phyloP scores from a whole-genome alignment of 2,329 filamentous ascomycete genomes.

The Pyrenochaeta sp. region DNA sequence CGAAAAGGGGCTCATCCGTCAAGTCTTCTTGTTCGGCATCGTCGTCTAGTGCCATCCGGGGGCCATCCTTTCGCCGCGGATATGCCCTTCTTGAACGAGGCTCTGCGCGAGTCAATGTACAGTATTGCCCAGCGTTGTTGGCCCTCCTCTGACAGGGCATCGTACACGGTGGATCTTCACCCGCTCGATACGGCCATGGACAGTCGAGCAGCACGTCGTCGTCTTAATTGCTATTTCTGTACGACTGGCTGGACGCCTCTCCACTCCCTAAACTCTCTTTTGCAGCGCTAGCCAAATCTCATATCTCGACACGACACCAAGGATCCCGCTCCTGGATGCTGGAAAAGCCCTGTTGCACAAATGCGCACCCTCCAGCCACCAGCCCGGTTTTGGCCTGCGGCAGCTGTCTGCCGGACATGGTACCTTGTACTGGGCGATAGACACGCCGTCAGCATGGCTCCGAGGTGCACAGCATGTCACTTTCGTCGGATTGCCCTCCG shows the following conservation, averaged over 20 bases:
- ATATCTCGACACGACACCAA: slow-evolving; percentile 27
- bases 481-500: slow-evolving; percentile 36
- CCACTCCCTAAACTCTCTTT: slow-evolving; percentile 30
- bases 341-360: slow-evolving; percentile 36
- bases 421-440: slow-evolving; percentile 33
- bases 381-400: slow-evolving; percentile 45
- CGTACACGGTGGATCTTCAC: slow-evolving; percentile 33
- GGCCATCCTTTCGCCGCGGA: background rate
- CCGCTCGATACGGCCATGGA: slow-evolving; percentile 10
- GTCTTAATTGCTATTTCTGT: slow-evolving; percentile 35
- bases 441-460: slow-evolving; percentile 39
- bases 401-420: slow-evolving; percentile 43
- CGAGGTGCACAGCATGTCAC: slow-evolving; percentile 35
- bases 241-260: slow-evolving; percentile 33
- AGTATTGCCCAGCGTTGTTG: background rate
- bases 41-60: background rate
- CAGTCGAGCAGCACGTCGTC: slow-evolving; percentile 5
- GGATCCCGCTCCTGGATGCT: slow-evolving; percentile 37
- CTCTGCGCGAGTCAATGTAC: slow-evolving; percentile 25
- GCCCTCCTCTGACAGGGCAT: slow-evolving; percentile 23
- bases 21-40: background rate
- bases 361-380: slow-evolving; percentile 37
- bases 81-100: slow-evolving; percentile 33
- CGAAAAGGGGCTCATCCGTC: slow-evolving; percentile 5
- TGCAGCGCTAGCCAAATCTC: slow-evolving; percentile 35